Evolutionary conservation across 2,329 filamentous ascomycete species (phyloP).

Genomic region (Hymenoscyphus occultus): DNA sequence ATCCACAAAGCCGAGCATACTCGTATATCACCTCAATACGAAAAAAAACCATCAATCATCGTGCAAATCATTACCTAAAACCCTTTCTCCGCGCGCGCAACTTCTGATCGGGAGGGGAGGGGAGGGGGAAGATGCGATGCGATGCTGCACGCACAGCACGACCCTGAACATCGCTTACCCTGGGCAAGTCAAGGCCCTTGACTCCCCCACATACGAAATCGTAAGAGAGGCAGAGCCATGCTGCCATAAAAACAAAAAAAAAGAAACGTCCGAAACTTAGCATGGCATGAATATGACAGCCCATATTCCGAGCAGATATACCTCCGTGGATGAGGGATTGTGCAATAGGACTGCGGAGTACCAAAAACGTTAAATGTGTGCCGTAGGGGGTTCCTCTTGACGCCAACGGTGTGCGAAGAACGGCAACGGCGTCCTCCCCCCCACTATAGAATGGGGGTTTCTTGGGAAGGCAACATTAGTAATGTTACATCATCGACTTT

Average conservation of each 20-base stretch:
- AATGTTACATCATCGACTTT: no score
- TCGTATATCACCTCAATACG: background rate
- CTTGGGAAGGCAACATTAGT: no score
- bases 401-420: no score
- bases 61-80: constrained; percentile 4
- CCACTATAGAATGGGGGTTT: no score
- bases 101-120: background rate
- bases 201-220: background rate
- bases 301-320: background rate
- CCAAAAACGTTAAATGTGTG: background rate
- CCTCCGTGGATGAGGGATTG: no score
- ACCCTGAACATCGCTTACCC: background rate
- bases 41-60: background rate
- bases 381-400: background rate
- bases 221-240: background rate
- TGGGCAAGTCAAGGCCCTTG: background rate
- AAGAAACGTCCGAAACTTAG: background rate
- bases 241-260: background rate
- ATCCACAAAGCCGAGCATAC: background rate
- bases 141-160: background rate
- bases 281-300: no score
- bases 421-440: no score
- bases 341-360: background rate
- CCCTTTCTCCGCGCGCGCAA: background rate
- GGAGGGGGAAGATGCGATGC: background rate